These are phyloP conservation scores for Ganoderma leucocontextum DNA, from an alignment of 1,284 basidiomycete species.

Conservation along the genomic window DNA sequence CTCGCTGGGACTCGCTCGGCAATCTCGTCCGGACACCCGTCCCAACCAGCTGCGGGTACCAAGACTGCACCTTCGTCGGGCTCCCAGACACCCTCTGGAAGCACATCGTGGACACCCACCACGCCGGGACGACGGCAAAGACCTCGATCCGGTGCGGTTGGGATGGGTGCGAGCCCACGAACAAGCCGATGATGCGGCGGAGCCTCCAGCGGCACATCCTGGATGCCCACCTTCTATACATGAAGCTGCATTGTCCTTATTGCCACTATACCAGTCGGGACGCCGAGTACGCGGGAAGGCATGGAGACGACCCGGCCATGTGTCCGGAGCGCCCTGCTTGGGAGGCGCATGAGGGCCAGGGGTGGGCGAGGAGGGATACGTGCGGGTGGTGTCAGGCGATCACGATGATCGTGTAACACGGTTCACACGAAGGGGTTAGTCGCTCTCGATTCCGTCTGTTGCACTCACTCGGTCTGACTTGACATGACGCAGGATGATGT, in stretches of 20 bases:
- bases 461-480: no score
- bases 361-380: neutral
- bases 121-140: neutral
- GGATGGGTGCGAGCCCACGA: neutral
- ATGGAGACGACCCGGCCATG: neutral
- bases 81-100: neutral
- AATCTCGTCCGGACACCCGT: neutral
- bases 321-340: neutral
- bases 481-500: no score
- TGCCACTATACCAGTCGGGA: neutral
- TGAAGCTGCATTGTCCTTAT: neutral
- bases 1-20: neutral
- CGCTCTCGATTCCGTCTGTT: neutral
- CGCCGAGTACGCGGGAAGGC: neutral
- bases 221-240: neutral
- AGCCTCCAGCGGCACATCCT: constrained; percentile 1
- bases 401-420: neutral
- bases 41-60: neutral
- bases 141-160: neutral
- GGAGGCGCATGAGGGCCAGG: neutral
- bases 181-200: neutral
- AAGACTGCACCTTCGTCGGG: neutral
- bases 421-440: neutral
- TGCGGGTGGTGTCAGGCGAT: neutral
- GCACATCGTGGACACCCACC: neutral